These are phyloP conservation scores for Sclerotinia sclerotiorum DNA, from an alignment of 2,329 filamentous ascomycete species.

Conservation along the genomic window DNA sequence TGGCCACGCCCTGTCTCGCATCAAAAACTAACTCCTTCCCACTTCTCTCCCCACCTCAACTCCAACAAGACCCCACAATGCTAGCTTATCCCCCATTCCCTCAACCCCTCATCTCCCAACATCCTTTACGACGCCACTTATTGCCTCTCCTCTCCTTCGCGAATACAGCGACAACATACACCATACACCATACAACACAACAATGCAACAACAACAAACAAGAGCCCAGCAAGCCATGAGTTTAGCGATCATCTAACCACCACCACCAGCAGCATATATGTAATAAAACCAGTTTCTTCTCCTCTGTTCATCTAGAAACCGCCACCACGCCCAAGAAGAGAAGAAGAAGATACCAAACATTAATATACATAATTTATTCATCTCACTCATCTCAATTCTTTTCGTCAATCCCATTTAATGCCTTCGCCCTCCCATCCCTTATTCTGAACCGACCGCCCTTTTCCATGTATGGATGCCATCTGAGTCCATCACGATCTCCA, in stretches of 20 bases:
- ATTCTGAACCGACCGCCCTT: neutral
- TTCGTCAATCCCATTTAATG: slow-evolving; percentile 17
- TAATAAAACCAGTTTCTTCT: neutral
- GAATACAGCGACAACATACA: too few species aligned
- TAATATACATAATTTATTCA: slow-evolving; percentile 18
- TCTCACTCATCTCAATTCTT: slow-evolving; percentile 11
- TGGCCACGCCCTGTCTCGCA: neutral
- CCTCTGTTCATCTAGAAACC: neutral
- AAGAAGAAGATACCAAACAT: slow-evolving; percentile 1
- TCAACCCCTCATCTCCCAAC: too few species aligned
- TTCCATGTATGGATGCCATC: neutral
- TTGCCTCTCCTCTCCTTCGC: too few species aligned
- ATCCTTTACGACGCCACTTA: too few species aligned
- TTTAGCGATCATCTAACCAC: neutral
- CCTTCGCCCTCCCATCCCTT: slow-evolving; percentile 5
- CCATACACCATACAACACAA: neutral
- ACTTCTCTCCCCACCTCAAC: neutral
- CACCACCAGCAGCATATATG: neutral
- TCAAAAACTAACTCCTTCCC: too few species aligned
- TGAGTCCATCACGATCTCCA: too few species aligned
- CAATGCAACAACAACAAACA: neutral
- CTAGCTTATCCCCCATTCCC: too few species aligned
- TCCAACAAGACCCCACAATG: neutral
- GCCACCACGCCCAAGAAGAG: neutral
- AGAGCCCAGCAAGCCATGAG: neutral